Base-by-base conservation (phyloP, 306 rosid genomes). In the Luffa aegyptiaca region DNA sequence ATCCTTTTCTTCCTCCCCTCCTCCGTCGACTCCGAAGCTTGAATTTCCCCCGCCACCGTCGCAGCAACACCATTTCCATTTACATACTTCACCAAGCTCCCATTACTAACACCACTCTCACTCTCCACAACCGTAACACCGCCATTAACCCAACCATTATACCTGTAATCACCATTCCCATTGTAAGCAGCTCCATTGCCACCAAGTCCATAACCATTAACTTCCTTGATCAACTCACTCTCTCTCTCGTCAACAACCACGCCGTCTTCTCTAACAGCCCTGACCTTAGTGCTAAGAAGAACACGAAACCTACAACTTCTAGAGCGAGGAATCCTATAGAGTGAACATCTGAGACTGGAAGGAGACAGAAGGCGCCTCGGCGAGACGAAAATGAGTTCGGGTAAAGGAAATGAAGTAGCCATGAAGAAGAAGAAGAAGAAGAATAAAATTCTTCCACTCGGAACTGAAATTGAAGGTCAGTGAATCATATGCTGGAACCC, bases 1-100 rank as follows among this genome's bases (percentile, higher is more conserved):
- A 95, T 72, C 83, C 90, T 93, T 83, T 77, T 95, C 97, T 88
- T 87, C 92, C 99, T 90, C 45, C 91, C 97, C 78, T 87, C 92
- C 88, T 95, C 97, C 78, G 52, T 85, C 76, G 55, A 48, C 78
- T 82, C 83, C 71, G 83, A 74, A 37, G 79, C 88, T 73, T 71
- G 81, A 14, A 52, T 81, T 55, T 86, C 90, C 16, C 79, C 90
- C 78, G 68, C 85, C 79, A 75, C 84, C 42, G 63, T 79, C 46
- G 83, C 79, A 5, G 90, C 88, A 13, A 57, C 92, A 21, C 92
- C 97, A 80, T 92, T 89, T 20, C 91, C 97, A 45, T 88, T 91
- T 21, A 83, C 88, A 78, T 89, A 93, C 89, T 91, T 87, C 84
- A 82, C 84, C 73, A 93, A 81, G 76, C 89, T 91, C 82, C 91